These are phyloP conservation scores for Solanum hybrid DNA, from an alignment of 305 asterid genomes.

Conservation along the genomic window DNA sequence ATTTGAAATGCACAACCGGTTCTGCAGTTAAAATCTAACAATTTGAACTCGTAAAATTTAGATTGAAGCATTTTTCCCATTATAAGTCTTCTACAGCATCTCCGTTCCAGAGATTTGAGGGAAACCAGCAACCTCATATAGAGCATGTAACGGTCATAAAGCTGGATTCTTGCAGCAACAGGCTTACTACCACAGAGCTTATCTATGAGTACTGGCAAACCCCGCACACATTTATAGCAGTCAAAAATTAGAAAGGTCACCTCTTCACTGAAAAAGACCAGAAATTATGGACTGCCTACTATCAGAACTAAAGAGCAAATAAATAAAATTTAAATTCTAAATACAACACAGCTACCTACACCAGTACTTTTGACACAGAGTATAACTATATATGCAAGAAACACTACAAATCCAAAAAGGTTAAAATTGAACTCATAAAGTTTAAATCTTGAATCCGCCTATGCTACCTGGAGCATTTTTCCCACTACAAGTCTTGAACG, in stretches of 20 bases:
- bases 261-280: neutral
- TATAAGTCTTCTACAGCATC: conserved; percentile 75
- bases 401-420: neutral
- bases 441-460: neutral
- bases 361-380: neutral
- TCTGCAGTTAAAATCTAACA: neutral
- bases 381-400: neutral
- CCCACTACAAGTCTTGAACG: conserved; percentile 83
- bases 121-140: conserved; percentile 13
- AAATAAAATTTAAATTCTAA: too few species aligned
- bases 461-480: conserved; percentile 44
- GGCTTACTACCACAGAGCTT: conserved; percentile 65
- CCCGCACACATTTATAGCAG: conserved; percentile 64
- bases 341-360: neutral
- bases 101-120: conserved; percentile 81
- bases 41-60: neutral
- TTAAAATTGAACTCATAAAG: neutral
- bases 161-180: conserved; percentile 69
- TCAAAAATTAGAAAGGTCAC: conserved; percentile 6
- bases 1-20: neutral
- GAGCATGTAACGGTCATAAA: conserved; percentile 11
- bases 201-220: conserved; percentile 61
- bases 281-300: neutral
- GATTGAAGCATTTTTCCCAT: conserved; percentile 68
- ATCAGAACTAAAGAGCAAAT: neutral